Conservation (phyloP, 2,329 filamentous ascomycete genomes). For the Scorias spongiosa region DNA sequence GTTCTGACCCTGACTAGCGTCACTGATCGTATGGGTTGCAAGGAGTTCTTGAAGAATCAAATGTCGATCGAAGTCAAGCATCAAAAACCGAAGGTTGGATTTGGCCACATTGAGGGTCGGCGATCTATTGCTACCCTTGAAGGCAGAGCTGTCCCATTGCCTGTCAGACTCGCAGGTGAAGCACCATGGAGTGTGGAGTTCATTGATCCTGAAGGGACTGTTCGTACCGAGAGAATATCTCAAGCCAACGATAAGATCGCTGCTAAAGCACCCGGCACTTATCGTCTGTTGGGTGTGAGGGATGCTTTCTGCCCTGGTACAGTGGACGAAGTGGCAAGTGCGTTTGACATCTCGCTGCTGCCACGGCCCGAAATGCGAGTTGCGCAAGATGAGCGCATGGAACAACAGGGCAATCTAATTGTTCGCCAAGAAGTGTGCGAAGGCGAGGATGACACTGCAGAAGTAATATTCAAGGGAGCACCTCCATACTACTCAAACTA, state of each 20-base stretch:
- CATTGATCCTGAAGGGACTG: constrained; percentile 27
- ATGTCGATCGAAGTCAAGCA: constrained; percentile 73
- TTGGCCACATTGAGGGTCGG: constrained; percentile 73
- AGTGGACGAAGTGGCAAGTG: constrained; percentile 57
- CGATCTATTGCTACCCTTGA: constrained; percentile 62
- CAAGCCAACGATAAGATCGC: constrained; percentile 18
- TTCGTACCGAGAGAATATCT: constrained; percentile 26
- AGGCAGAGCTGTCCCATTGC: constrained; percentile 56
- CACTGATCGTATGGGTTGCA: constrained; percentile 74
- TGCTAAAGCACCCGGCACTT: constrained; percentile 41
- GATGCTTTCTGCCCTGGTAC: constrained; percentile 72
- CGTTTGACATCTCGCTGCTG: constrained; percentile 75
- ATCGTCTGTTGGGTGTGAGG: constrained; percentile 61
- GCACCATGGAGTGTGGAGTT: constrained; percentile 72
- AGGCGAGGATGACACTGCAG: constrained; percentile 80
- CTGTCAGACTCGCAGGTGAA: constrained; percentile 72
- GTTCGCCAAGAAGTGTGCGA: constrained; percentile 78
- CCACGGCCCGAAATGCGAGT: constrained; percentile 54
- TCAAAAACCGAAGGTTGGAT: constrained; percentile 73
- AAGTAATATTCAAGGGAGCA: constrained; percentile 61
- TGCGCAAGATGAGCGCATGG: constrained; percentile 47
- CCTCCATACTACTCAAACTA: constrained; percentile 76
- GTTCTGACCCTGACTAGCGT: constrained; percentile 72
- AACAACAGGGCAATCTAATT: constrained; percentile 38
- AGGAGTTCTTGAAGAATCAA: constrained; percentile 71